Percentiles rank a stretch among this genome's conserved stretches.
Conservation (phyloP, 2,329 filamentous ascomycete species). For the Emergomyces africanus region DNA sequence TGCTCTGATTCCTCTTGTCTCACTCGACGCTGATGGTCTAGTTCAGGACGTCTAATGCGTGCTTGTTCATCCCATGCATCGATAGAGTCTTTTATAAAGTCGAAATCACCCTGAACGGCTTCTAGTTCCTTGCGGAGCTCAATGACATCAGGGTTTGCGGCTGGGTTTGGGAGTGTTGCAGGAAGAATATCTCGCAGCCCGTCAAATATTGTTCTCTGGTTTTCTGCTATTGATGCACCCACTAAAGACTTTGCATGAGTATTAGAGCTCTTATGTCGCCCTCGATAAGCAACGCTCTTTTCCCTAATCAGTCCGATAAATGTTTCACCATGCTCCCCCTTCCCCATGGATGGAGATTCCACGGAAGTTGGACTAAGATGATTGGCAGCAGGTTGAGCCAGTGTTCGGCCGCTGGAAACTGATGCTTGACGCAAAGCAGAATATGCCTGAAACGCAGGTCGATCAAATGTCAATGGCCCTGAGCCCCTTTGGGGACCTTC, state of each 20-base stretch:
- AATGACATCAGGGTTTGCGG: conserved; percentile 22
- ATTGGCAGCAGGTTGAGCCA: conserved; percentile 23
- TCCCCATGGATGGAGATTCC: conserved; percentile 10
- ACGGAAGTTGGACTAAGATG: conserved; percentile 10
- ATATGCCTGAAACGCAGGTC: conserved; percentile 35
- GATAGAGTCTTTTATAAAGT: conserved; percentile 29
- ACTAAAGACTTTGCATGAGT: conserved; percentile 16
- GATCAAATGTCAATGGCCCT: conserved; percentile 25
- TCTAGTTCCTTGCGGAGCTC: conserved; percentile 22
- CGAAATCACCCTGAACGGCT: conserved; percentile 30
- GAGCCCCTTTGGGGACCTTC: conserved; percentile 31
- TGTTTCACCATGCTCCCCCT: conserved; percentile 29
- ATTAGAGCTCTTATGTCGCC: conserved; percentile 16
- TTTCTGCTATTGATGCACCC: conserved; percentile 20
- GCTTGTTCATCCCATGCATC: conserved; percentile 36
- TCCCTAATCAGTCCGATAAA: conserved; percentile 36
- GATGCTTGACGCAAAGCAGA: conserved; percentile 34
- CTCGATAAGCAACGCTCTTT: conserved; percentile 31
- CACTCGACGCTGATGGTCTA: conserved; percentile 36
- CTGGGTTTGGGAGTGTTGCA: conserved; percentile 20
- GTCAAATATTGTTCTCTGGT: conserved; percentile 16
- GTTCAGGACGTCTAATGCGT: conserved; percentile 29
- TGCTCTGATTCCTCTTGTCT: conserved; percentile 41
- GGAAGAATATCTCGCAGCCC: conserved; percentile 25
- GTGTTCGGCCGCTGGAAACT: conserved; percentile 31